phyloP scores from a whole-genome alignment of 805 yeast genomes.

The Yueomyces sinensis region DNA sequence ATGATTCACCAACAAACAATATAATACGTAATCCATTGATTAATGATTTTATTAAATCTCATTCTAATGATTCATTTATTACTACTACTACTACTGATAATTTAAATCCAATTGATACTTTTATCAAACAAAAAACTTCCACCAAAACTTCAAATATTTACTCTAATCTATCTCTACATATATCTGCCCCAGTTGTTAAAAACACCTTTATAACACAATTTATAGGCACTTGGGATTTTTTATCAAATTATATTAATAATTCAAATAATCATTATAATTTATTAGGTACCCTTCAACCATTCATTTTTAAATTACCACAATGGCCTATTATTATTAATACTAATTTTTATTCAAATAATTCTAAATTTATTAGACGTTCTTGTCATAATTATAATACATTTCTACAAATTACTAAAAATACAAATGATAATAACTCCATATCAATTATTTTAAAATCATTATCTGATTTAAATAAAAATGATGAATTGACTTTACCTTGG shows the following conservation, averaged over 20 bases:
- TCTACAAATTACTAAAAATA: slow-evolving; percentile 32
- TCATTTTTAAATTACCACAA: slow-evolving; percentile 40
- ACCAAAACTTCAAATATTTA: too few species aligned
- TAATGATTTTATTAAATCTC: slow-evolving; percentile 38
- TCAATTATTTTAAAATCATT: slow-evolving; percentile 47
- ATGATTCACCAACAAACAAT: not conserved
- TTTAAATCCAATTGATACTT: too few species aligned
- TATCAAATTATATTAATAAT: slow-evolving; percentile 47
- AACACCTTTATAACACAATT: slow-evolving; percentile 46
- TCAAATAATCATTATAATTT: slow-evolving; percentile 62
- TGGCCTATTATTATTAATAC: slow-evolving; percentile 65
- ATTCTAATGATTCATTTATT: slow-evolving; percentile 46
- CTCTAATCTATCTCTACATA: not conserved
- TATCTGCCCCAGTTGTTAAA: slow-evolving; percentile 9
- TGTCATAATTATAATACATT: slow-evolving; percentile 71
- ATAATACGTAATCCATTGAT: not conserved
- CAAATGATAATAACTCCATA: slow-evolving; percentile 23
- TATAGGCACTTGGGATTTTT: slow-evolving; percentile 60
- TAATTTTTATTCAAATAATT: slow-evolving; percentile 69
- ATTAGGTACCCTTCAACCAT: slow-evolving; percentile 58
- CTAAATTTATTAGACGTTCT: slow-evolving; percentile 63
- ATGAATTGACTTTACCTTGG: slow-evolving; percentile 75
- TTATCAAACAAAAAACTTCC: too few species aligned
- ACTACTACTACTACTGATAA: too few species aligned
- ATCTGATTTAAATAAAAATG: slow-evolving; percentile 42